These are phyloP conservation scores for Ceratobasidium sp. DNA, from an alignment of 1,284 basidiomycete genomes.

Conservation along the genomic window DNA sequence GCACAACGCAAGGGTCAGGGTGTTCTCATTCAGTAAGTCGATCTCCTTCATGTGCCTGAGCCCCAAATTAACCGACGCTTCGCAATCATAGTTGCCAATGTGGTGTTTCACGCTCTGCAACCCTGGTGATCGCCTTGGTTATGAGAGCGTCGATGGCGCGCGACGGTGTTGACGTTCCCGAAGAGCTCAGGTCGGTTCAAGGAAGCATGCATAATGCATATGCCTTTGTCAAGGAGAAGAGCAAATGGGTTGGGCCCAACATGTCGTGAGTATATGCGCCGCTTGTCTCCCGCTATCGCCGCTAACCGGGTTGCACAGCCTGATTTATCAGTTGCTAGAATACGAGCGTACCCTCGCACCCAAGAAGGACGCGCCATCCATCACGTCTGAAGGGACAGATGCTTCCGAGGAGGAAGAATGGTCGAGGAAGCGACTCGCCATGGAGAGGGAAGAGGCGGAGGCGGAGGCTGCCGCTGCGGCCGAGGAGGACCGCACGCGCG, in stretches of 20 bases:
- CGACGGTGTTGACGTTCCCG: constrained; percentile 71
- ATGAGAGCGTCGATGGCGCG: constrained; percentile 90
- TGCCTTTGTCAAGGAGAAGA: constrained; percentile 88
- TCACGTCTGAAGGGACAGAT: constrained; percentile 61
- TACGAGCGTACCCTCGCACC: constrained; percentile 84
- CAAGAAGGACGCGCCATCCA: constrained; percentile 51
- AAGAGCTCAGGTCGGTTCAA: constrained; percentile 78
- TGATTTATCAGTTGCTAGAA: constrained; percentile 96
- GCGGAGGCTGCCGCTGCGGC: constrained; percentile 50
- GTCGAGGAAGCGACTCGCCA: constrained; percentile 73
- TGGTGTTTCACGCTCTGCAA: constrained; percentile 94
- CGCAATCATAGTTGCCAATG: constrained; percentile 82
- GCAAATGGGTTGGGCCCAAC: constrained; percentile 90
- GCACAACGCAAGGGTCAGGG: constrained; percentile 78
- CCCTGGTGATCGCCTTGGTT: constrained; percentile 91
- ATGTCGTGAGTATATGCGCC: constrained; percentile 79
- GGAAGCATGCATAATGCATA: constrained; percentile 91
- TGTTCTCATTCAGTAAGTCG: constrained; percentile 82
- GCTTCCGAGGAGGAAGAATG: constrained; percentile 81
- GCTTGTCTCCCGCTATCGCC: constrained; percentile 48
- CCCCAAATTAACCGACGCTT: constrained; percentile 45
- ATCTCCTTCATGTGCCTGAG: constrained; percentile 35
- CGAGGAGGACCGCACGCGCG: constrained; percentile 54
- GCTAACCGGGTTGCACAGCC: constrained; percentile 60
- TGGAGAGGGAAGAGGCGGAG: constrained; percentile 70